phyloP scores from a whole-genome alignment of 2,329 filamentous ascomycete species.

The Mollisia scopiformis region DNA sequence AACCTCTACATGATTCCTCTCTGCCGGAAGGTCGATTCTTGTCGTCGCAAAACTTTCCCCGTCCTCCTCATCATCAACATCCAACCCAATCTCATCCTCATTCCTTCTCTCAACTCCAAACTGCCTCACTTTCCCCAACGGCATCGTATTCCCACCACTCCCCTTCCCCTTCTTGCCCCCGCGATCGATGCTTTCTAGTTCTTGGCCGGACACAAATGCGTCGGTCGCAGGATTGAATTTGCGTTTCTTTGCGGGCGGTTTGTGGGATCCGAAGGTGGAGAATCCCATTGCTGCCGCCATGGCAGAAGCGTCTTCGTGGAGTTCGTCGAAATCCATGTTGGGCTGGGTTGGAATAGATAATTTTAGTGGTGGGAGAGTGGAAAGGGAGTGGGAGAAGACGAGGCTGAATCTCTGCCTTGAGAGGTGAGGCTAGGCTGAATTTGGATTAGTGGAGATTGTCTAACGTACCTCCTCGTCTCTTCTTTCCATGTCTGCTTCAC shows the following conservation, averaged over 20 bases:
- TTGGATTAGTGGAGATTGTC: neutral
- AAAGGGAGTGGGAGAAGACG: neutral
- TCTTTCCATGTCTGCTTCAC: too few species aligned
- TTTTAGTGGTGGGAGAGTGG: neutral
- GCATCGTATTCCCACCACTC: slow-evolving; percentile 36
- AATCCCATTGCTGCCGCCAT: slow-evolving; percentile 70
- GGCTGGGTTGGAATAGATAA: neutral
- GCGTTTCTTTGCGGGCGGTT: slow-evolving; percentile 62
- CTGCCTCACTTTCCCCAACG: slow-evolving; percentile 32
- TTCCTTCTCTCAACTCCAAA: slow-evolving; percentile 23
- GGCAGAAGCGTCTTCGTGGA: slow-evolving; percentile 22
- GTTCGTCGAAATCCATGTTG: slow-evolving; percentile 15
- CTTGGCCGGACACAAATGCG: slow-evolving; percentile 47
- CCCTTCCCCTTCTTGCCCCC: slow-evolving; percentile 38
- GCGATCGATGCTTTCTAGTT: slow-evolving; percentile 32
- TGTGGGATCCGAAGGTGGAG: slow-evolving; percentile 65
- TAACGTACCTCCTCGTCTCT: too few species aligned
- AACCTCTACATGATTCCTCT: slow-evolving; percentile 34
- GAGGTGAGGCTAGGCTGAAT: neutral
- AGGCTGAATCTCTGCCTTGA: neutral
- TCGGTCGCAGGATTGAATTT: slow-evolving; percentile 63
- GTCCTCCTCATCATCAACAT: slow-evolving; percentile 24
- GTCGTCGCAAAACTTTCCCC: slow-evolving; percentile 21
- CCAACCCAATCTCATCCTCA: slow-evolving; percentile 30
- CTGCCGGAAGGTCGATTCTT: slow-evolving; percentile 10